Evolutionary conservation across 225 moss, liverwort and hornwort genomes (phyloP), one percentile per base, ranked within the genome.

Genomic region (Physcomitrellopsis africana): DNA sequence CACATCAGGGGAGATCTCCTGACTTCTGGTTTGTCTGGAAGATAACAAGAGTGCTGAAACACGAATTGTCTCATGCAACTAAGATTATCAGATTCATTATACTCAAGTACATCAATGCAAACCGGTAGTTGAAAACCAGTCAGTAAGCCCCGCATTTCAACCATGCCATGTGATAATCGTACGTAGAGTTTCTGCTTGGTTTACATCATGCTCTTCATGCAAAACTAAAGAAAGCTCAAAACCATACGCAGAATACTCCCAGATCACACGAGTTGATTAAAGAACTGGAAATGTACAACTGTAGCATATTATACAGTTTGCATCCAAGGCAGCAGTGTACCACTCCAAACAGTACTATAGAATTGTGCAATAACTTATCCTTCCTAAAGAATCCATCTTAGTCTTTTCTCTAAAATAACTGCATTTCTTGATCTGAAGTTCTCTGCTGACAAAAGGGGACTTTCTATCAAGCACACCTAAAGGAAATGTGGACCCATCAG

Each of bases 241-340:
- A 61, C 48, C 69, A 64, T 54, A 20, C 24, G 51, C 16, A 72
- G 11, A 53, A 67, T 41, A 37, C 51, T 32, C 49, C 68, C 44
- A 65, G 63, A 48, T 69, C 46, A 69, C 42, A 73, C 37, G 45
- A 42, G 47, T 15, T 73, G 55, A 68, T 84, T 64, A 60, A 16
- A 65, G 72, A 64, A 69, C 77, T 77, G 60, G 60, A 80, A 77
- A 77, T 80, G 77, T 77, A 84, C 80, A 84, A 55, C 48, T 73
- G 69, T 65, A 11, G 42, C 65, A 77, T 80, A 80, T 69, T 73
- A 22, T 73, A 84, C 80, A 84, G 72, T 80, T 73, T 65, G 70
- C 65, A 73, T 73, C 76, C 80, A 60, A 77, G 77, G 80, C 60
- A 80, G 68, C 69, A 60, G 80, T 46, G 67, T 62, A 76, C 76